These are phyloP conservation scores for Chalciporus sp. DNA, from an alignment of 1,284 basidiomycete genomes.

Conservation along the genomic window DNA sequence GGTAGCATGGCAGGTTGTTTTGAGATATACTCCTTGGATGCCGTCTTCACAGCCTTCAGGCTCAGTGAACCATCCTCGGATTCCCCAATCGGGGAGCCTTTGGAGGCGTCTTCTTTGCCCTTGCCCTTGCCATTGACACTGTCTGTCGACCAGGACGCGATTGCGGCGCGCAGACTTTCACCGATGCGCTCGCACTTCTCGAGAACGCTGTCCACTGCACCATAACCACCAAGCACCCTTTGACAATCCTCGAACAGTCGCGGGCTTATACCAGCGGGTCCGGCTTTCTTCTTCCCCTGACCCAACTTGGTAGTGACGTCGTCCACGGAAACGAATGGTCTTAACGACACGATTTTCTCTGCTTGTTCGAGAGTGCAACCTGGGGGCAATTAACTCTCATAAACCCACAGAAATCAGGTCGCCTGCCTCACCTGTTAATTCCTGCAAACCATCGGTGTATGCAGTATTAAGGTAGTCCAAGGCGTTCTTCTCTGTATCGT, in stretches of 20 bases:
- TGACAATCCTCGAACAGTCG: constrained; percentile 91
- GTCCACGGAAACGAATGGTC: constrained; percentile 81
- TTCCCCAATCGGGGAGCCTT: constrained; percentile 37
- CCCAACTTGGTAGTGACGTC: constrained; percentile 80
- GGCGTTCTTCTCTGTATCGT: constrained; percentile 47
- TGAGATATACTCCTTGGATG: constrained; percentile 66
- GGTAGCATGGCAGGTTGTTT: constrained; percentile 77
- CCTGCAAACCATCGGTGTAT: constrained; percentile 75
- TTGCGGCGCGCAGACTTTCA: constrained; percentile 61
- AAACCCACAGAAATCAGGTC: neutral
- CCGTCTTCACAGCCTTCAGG: constrained; percentile 48
- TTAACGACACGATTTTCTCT: constrained; percentile 72
- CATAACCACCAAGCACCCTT: constrained; percentile 88
- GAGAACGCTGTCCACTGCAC: constrained; percentile 88
- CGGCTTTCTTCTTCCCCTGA: constrained; percentile 82
- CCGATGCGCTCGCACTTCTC: constrained; percentile 90
- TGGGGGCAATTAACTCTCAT: constrained; percentile 36
- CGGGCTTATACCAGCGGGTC: constrained; percentile 81
- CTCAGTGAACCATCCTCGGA: constrained; percentile 64
- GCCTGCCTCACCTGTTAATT: constrained; percentile 77
- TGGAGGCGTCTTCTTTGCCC: constrained; percentile 30
- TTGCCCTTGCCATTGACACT: constrained; percentile 46
- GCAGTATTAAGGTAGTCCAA: constrained; percentile 89
- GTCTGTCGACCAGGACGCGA: constrained; percentile 75
- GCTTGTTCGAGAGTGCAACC: constrained; percentile 88